phyloP scores from a whole-genome alignment of 2,329 filamentous ascomycete species.

The Calonectria honghensis region DNA sequence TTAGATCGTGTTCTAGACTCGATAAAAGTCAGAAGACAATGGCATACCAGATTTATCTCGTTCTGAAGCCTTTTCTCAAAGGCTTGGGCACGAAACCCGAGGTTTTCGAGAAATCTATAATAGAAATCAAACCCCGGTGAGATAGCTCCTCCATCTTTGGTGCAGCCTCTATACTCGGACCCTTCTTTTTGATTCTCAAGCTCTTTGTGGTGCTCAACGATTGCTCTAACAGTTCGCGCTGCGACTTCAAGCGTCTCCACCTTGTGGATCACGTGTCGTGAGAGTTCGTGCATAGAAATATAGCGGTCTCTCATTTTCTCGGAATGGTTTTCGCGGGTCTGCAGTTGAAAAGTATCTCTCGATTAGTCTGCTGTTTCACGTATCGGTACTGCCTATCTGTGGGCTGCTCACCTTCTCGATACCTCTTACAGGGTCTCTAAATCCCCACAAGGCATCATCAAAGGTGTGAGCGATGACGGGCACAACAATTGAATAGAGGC shows the following conservation, averaged over 20 bases:
- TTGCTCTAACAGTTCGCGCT: not conserved
- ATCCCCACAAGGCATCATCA: not conserved
- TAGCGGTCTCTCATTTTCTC: not conserved
- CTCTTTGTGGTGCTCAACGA: not conserved
- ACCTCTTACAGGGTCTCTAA: not conserved
- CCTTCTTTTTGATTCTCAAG: not conserved
- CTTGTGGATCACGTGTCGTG: not conserved
- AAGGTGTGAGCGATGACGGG: not conserved
- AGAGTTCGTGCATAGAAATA: not conserved
- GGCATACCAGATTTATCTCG: not conserved
- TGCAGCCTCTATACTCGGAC: not conserved
- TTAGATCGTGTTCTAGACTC: not conserved
- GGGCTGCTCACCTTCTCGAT: not conserved
- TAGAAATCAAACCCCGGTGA: conserved; percentile 2
- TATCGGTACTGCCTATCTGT: not conserved
- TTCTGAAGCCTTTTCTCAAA: conserved; percentile 4
- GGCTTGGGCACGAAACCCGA: not conserved
- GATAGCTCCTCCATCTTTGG: not conserved
- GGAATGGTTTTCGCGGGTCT: not conserved
- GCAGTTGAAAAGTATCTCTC: not conserved
- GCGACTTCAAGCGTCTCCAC: not conserved
- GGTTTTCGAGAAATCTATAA: not conserved
- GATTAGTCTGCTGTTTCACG: not conserved
- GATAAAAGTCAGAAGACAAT: not conserved
- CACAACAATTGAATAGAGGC: not conserved